Evolutionary conservation across 495 filamentous ascomycete species (phyloP).

Genomic region (Podospora fimiseda): DNA sequence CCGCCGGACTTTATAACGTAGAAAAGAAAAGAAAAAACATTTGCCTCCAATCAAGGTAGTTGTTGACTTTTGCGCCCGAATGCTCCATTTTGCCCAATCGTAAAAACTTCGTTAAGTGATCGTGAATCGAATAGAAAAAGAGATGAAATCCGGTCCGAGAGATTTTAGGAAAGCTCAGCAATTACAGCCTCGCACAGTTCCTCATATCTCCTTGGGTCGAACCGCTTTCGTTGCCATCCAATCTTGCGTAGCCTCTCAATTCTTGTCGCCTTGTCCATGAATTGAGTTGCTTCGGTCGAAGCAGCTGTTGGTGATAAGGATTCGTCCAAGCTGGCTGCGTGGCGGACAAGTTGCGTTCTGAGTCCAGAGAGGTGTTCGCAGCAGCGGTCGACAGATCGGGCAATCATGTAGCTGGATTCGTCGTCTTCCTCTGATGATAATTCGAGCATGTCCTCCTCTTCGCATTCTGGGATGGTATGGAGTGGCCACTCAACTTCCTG

Average conservation of each 20-base stretch:
- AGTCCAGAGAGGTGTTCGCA: constrained; percentile 37
- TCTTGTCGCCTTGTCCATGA: constrained; percentile 29
- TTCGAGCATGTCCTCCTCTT: constrained; percentile 1
- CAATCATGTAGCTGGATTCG: constrained; percentile 29
- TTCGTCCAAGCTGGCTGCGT: constrained; percentile 32
- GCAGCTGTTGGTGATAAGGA: constrained; percentile 20
- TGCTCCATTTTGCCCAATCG: not conserved
- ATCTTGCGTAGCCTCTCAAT: constrained; percentile 41
- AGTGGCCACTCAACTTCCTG: constrained; percentile 24
- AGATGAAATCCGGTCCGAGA: not conserved
- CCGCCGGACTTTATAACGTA: no score
- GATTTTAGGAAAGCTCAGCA: constrained; percentile 29
- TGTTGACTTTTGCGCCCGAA: not conserved
- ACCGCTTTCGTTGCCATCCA: constrained; percentile 46
- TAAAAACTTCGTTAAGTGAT: not conserved
- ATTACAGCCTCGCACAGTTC: constrained; percentile 42
- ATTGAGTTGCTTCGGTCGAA: constrained; percentile 23
- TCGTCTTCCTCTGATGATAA: constrained; percentile 9
- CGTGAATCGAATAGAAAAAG: not conserved
- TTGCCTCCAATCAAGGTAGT: not conserved
- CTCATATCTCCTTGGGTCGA: constrained; percentile 43
- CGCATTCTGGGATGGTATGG: constrained; percentile 13
- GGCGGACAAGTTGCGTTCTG: constrained; percentile 32
- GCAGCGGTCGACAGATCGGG: constrained; percentile 38
- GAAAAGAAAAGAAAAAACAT: no score